Evolutionary conservation across 768 basidiomycete species (phyloP), one percentile per base, ranked within the genome.

Genomic region (Lyophyllum atratum): DNA sequence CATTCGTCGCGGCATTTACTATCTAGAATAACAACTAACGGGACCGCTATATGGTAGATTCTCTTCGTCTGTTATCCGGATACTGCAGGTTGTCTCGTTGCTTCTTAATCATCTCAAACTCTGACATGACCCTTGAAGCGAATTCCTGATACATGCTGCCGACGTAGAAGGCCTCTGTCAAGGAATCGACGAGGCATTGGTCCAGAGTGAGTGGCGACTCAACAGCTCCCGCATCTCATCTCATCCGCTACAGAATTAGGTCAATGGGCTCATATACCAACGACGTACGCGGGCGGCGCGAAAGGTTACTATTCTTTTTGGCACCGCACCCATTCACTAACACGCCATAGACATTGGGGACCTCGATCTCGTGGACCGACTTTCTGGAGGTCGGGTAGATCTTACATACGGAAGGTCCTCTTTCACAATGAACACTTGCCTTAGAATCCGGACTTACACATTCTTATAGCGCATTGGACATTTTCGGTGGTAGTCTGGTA

Each of bases 141-240:
- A 98, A 69, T 92, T 99, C 62, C 75, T 99, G 43, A 80, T 99
- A 25, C 97, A 99, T 71, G 96, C 97, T 0, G 97, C 97, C n/a
- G 97, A 98, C 62, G 95, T 99, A 9, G 97, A 99, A 71, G 97
- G 97, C 0, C 75, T 98, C 22, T 98, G 97, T 70, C 86, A 95
- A 74, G 97, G 97, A 1, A 95, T 98, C 56, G 97, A 99, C 70
- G 85, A 93, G 66, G 85, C 87, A 17, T 81, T 99, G 3, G 96
- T 98, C 2, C 60, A 72, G 59, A 86, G 95, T 92, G 56, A 56
- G 88, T 75, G 46, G 6, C 9, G 43, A 60, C 15, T 57, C 24
- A 24, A 47, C 4, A 7, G 25, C n/a, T 37, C 24, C 6, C 21
- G 19, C 28, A 22, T 44, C 22, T 31, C 45, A n/a, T 43, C 55